A percentile compares a stretch with the other conserved stretches of the same genome.
These are phyloP conservation scores for Thraustochytrium aureum DNA, from an alignment of 352 stramenopile genomes.

Conservation along the genomic window DNA sequence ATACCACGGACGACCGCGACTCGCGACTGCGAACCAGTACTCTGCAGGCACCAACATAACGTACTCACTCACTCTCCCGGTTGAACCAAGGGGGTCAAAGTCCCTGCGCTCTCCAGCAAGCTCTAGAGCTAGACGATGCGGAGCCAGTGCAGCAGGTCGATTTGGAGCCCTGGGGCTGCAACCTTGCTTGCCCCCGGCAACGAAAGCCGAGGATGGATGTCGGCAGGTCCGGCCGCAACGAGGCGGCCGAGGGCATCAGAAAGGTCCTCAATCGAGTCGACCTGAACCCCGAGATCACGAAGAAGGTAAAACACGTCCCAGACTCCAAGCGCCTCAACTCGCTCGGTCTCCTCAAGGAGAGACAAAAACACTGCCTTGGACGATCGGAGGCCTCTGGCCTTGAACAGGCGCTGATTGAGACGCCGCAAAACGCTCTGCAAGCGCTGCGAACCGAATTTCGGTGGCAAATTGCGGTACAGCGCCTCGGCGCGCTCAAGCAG, in stretches of 20 bases:
- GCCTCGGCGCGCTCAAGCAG: constrained; percentile 4
- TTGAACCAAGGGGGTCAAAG: not conserved
- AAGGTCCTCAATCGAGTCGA: not conserved
- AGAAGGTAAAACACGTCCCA: constrained; percentile 14
- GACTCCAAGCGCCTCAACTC: not conserved
- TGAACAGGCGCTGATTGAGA: not conserved
- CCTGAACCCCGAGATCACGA: not conserved
- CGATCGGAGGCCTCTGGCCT: not conserved
- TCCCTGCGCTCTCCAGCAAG: not conserved
- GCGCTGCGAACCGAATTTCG: not conserved
- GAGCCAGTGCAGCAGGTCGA: not conserved
- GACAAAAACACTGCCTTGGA: not conserved
- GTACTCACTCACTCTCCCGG: no score
- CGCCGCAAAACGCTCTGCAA: not conserved
- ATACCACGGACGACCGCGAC: no score
- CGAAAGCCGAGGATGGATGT: not conserved
- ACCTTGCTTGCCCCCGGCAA: no score
- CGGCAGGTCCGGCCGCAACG: not conserved
- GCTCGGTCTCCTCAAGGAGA: not conserved
- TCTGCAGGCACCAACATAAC: no score
- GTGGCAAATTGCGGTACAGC: not conserved
- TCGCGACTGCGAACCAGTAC: no score
- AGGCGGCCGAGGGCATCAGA: not conserved
- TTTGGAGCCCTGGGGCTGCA: no score
- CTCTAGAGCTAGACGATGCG: not conserved